phyloP scores from a whole-genome alignment of 2,329 filamentous ascomycete genomes.

The Neofusicoccum sp. region DNA sequence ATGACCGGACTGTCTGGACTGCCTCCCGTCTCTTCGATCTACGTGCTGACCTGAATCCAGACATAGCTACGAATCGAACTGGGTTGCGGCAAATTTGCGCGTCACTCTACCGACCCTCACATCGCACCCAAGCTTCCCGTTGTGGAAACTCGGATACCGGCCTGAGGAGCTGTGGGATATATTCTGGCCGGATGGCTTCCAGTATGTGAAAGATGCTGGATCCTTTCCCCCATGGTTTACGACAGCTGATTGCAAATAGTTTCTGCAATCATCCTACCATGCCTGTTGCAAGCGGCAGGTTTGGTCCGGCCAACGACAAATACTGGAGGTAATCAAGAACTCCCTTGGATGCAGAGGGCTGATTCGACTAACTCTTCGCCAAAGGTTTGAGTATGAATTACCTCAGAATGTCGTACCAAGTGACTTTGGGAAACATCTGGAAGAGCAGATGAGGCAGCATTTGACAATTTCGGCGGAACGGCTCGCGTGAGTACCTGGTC shows the following conservation, averaged over 20 bases:
- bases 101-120: not conserved
- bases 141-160: not conserved
- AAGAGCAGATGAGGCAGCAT: not conserved
- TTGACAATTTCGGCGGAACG: not conserved
- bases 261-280: not conserved
- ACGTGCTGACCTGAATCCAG: not conserved
- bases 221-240: not conserved
- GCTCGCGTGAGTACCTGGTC: not conserved
- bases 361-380: not conserved
- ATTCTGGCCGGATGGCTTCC: not conserved
- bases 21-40: too few species aligned
- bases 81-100: not conserved
- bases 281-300: not conserved
- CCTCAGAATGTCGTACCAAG: not conserved
- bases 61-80: not conserved
- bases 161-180: not conserved
- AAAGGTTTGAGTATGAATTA: not conserved
- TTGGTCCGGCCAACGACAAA: not conserved
- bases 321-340: not conserved
- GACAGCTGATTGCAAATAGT: not conserved
- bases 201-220: not conserved
- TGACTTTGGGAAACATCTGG: not conserved
- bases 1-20: constrained; percentile 26
- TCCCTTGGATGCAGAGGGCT: not conserved
- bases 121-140: not conserved